A percentile compares a stretch with the other conserved stretches of the same genome.
These are phyloP conservation scores for Termitomyces sp. DNA, from an alignment of 768 basidiomycete genomes.

Conservation along the genomic window DNA sequence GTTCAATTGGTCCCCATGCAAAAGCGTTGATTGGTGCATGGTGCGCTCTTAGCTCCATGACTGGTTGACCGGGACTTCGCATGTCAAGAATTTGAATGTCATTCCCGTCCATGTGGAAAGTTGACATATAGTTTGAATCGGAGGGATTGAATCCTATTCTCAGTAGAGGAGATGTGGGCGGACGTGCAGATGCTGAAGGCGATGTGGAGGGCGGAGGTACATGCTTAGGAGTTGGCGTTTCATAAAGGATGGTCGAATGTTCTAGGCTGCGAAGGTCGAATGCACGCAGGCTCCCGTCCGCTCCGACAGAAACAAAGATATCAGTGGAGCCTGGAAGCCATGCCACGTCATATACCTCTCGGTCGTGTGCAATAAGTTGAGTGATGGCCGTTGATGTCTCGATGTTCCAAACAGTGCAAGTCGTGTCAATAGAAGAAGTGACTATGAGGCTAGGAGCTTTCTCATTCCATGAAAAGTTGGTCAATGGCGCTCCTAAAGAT, in stretches of 20 bases:
- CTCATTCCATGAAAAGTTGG: constrained; percentile 98
- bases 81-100: constrained; percentile 95
- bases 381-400: constrained; percentile 91
- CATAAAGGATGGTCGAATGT: constrained; percentile 97
- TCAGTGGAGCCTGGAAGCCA: constrained; percentile 96
- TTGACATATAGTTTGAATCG: constrained; percentile 94
- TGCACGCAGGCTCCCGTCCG: constrained; percentile 93
- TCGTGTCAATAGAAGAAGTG: constrained; percentile 97
- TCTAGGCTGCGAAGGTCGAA: constrained; percentile 96
- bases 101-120: constrained; percentile 90
- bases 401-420: constrained; percentile 99
- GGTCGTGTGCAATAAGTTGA: constrained; percentile 95
- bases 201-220: constrained; percentile 56
- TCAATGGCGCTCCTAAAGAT: constrained; percentile 84
- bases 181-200: constrained; percentile 58
- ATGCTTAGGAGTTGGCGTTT: constrained; percentile 81
- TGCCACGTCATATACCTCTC: constrained; percentile 96
- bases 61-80: constrained; percentile 93
- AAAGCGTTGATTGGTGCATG: constrained; percentile 80
- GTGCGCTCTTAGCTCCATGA: constrained; percentile 88
- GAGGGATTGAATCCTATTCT: constrained; percentile 90
- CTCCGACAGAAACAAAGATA: constrained; percentile 97
- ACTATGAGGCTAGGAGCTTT: constrained; percentile 88
- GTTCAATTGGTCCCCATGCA: constrained; percentile 86
- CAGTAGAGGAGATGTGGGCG: constrained; percentile 76